Evolutionary conservation across 139 green algal species (phyloP).

Genomic region (Auxenochlorella pyrenoidosa): DNA sequence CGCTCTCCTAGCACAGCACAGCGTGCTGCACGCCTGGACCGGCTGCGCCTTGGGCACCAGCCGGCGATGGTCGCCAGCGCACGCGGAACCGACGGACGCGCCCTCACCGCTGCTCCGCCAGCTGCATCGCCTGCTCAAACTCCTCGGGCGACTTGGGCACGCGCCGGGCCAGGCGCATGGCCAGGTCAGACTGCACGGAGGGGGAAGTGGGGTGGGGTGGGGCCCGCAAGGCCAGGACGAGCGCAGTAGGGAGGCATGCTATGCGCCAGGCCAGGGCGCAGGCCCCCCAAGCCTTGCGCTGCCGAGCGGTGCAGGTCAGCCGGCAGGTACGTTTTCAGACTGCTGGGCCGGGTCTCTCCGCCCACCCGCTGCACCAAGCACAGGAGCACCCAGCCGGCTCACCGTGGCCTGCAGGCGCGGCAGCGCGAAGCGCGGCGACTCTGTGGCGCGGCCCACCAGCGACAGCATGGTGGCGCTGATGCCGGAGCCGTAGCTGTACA

Average conservation of each 20-base stretch:
- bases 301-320: no score
- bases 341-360: no score
- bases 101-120: constrained; percentile 9
- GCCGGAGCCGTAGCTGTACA: constrained; percentile 87
- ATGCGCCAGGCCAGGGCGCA: neutral
- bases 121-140: constrained; percentile 39
- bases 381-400: neutral
- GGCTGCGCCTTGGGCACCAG: no score
- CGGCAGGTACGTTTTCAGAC: no score
- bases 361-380: neutral
- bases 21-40: no score
- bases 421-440: constrained; percentile 48
- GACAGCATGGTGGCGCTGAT: constrained; percentile 65
- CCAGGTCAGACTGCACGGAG: constrained; percentile 31
- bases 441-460: constrained; percentile 47
- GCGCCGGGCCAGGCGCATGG: constrained; percentile 37
- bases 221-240: neutral
- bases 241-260: neutral
- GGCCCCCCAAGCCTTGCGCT: no score
- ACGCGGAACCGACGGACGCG: neutral
- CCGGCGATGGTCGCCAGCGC: no score
- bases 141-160: constrained; percentile 11
- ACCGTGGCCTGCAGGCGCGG: constrained; percentile 37
- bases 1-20: no score
- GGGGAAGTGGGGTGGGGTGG: neutral